Base-by-base conservation (phyloP, 2,329 filamentous ascomycete species). In the Arthrobotrys pseudoclavata region DNA sequence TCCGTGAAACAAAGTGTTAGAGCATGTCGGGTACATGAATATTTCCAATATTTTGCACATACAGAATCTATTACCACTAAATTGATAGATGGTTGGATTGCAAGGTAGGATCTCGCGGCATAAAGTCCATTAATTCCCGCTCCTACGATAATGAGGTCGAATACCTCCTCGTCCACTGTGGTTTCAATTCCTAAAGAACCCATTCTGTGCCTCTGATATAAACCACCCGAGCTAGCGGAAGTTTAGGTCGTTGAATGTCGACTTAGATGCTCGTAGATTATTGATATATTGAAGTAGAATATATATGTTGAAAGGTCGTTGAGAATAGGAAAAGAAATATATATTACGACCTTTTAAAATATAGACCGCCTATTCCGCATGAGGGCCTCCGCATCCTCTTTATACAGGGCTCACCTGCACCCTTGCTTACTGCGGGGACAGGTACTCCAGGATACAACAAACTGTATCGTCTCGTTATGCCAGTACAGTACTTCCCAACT, bases 61-160 rank as follows among this genome's bases (percentile, higher is more conserved):
- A 77, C 74, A 53, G 83, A 82, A 64, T 88, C 86, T 9, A 87
- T 77, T 9, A 87, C 81, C 4, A 85, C 70, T 0, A 87, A 80
- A 1, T 84, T 83, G n/a, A 84, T 82, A 18, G 81, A 66, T 0
- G 84, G 84, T 69, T 86, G 83, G 9, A 85, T 81, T 55, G 86
- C 83, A 0, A 86, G 82, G 34, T 67, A 77, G 9, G 74, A 63
- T 20, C 61, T 45, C 15, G 74, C 67, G 13, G 74, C 74, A 26
- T 71, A 71, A 10, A 77, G 52, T 9, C 74, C 74, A 24, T 75
- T 81, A 0, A 82, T 81, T 0, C 82, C 82, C 3, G 82, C 82
- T 40, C 82, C 82, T 47, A 83, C 70, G 71, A 83, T 80, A 53
- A 83, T 79, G 52, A 80, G 79, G 63, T 82, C 79, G 53, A 81